Evolutionary conservation across 2,329 filamentous ascomycete genomes (phyloP).

Genomic region (Cladosporium halotolerans): DNA sequence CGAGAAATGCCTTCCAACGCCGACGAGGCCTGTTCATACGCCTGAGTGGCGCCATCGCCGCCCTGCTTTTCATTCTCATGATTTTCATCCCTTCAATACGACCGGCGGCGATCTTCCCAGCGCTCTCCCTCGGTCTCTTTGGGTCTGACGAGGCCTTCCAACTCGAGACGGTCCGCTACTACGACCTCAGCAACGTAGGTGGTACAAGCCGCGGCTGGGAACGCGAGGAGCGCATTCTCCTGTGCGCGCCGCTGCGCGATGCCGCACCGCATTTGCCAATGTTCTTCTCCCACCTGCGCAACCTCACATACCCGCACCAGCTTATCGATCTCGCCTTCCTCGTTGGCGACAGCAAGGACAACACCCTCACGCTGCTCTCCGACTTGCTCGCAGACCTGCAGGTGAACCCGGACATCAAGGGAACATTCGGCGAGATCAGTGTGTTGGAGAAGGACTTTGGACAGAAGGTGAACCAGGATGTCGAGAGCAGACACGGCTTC

Average conservation of each 20-base stretch:
- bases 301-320: slow-evolving; percentile 95
- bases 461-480: slow-evolving; percentile 94
- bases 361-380: slow-evolving; percentile 70
- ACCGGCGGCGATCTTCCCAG: slow-evolving; percentile 51
- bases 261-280: slow-evolving; percentile 86
- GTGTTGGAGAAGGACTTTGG: slow-evolving; percentile 99
- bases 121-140: slow-evolving; percentile 64
- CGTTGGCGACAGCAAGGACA: slow-evolving; percentile 94
- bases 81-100: slow-evolving; percentile 70
- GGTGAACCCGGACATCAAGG: slow-evolving; percentile 67
- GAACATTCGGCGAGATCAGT: slow-evolving; percentile 90
- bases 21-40: slow-evolving; percentile 67
- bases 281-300: slow-evolving; percentile 97
- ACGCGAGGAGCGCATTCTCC: slow-evolving; percentile 85
- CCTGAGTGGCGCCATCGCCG: slow-evolving; percentile 51
- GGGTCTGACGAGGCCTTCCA: slow-evolving; percentile 62
- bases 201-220: slow-evolving; percentile 94
- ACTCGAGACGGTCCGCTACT: slow-evolving; percentile 93
- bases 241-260: slow-evolving; percentile 91
- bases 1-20: slow-evolving; percentile 61
- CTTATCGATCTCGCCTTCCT: slow-evolving; percentile 94
- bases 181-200: slow-evolving; percentile 86
- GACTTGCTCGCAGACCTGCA: slow-evolving; percentile 74
- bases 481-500: slow-evolving; percentile 95
- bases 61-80: slow-evolving; percentile 58